Evolutionary conservation across 192 early-diverging fungal genomes (phyloP).

Genomic region (Entomortierella lignicola): DNA sequence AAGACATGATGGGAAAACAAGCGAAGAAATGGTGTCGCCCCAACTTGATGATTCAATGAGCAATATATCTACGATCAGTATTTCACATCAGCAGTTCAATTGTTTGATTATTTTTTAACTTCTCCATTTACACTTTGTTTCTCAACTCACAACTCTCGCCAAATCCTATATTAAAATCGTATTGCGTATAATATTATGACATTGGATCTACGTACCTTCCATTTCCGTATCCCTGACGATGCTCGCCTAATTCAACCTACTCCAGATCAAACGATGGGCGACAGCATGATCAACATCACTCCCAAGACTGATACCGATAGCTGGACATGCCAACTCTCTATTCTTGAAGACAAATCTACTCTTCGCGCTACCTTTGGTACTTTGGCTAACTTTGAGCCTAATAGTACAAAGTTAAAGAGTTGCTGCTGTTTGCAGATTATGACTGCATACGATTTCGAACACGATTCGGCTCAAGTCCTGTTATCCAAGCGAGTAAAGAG

Average conservation of each 20-base stretch:
- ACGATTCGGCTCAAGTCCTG: neutral
- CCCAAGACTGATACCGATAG: constrained; percentile 9
- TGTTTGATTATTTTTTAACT: neutral
- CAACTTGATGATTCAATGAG: too few species aligned
- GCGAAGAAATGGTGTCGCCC: neutral
- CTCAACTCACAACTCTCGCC: too few species aligned
- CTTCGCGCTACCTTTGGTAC: constrained; percentile 8
- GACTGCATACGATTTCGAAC: neutral
- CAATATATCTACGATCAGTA: too few species aligned
- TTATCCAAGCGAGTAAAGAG: constrained; percentile 17
- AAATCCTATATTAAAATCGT: too few species aligned
- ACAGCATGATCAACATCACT: neutral
- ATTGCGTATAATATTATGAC: constrained; percentile 1
- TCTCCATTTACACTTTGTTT: neutral
- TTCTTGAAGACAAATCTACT: constrained; percentile 20
- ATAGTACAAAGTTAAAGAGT: neutral
- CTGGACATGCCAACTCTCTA: constrained; percentile 38
- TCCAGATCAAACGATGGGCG: neutral
- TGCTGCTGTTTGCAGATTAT: constrained; percentile 32
- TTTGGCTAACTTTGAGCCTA: neutral
- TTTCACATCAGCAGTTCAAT: neutral
- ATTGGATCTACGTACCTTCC: constrained; percentile 17
- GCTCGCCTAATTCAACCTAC: neutral
- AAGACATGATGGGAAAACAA: neutral
- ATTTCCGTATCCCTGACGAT: constrained; percentile 25